These are phyloP conservation scores for Dactylis glomerata DNA, from an alignment of 176 grass and related monocot species.

Conservation along the genomic window DNA sequence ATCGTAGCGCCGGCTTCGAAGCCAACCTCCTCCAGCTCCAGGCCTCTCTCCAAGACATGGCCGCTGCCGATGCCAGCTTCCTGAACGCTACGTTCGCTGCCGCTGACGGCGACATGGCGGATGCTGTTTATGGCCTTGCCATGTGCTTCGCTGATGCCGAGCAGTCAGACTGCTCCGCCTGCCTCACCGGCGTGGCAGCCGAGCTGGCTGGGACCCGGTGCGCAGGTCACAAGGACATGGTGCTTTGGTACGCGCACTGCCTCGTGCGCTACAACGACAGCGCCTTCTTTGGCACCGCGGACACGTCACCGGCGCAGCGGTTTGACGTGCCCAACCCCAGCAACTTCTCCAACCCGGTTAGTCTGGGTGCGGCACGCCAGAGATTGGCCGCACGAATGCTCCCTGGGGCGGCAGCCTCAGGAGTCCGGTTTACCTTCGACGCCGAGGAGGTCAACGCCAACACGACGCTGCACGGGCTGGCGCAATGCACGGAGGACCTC, in stretches of 20 bases:
- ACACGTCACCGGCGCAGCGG: neutral
- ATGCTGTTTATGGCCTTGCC: constrained; percentile 37
- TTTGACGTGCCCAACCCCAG: constrained; percentile 9
- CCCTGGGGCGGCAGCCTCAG: constrained; percentile 2
- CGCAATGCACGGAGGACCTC: constrained; percentile 37
- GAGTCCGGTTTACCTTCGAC: neutral
- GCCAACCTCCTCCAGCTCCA: constrained; percentile 34
- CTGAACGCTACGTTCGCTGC: constrained; percentile 13
- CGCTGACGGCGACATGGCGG: neutral
- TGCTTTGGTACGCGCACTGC: constrained; percentile 34
- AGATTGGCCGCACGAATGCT: constrained; percentile 1
- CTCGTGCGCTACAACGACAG: constrained; percentile 28
- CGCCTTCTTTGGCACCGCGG: constrained; percentile 16
- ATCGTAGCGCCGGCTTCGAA: constrained; percentile 12
- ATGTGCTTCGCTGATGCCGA: constrained; percentile 20
- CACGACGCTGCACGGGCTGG: constrained; percentile 22
- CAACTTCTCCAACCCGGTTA: constrained; percentile 13
- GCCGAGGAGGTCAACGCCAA: constrained; percentile 3
- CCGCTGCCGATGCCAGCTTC: neutral
- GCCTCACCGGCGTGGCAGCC: constrained; percentile 8
- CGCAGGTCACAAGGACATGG: neutral
- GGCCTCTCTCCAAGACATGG: neutral
- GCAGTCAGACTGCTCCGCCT: constrained; percentile 3
- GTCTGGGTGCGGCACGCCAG: neutral
- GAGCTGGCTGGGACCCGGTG: neutral